These are phyloP conservation scores for Diaporthe eres DNA, from an alignment of 2,329 filamentous ascomycete genomes.

Conservation along the genomic window DNA sequence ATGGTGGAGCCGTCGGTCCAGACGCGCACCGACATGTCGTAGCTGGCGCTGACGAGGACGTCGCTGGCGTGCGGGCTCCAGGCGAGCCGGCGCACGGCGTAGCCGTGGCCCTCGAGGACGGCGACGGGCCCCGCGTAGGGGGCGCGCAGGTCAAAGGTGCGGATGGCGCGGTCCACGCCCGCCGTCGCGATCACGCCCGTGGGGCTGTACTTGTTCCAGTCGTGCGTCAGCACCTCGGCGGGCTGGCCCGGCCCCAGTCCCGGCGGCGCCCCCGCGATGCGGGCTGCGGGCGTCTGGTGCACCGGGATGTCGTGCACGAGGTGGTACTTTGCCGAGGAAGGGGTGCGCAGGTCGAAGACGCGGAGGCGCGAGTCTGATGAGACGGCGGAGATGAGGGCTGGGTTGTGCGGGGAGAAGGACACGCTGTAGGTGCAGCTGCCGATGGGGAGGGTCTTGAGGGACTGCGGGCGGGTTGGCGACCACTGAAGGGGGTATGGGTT, in stretches of 20 bases:
- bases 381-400: conserved; percentile 87
- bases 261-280: conserved; percentile 52
- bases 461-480: conserved; percentile 83
- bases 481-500: conserved; percentile 67
- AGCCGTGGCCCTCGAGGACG: conserved; percentile 87
- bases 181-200: conserved; percentile 83
- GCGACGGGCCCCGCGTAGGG: conserved; percentile 80
- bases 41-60: conserved; percentile 88
- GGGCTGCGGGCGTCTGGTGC: conserved; percentile 72
- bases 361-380: conserved; percentile 91
- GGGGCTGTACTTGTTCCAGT: conserved; percentile 98
- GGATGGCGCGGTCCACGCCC: conserved; percentile 88
- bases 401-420: conserved; percentile 90
- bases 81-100: conserved; percentile 86
- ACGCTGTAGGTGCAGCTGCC: conserved; percentile 95
- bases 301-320: conserved; percentile 87
- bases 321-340: conserved; percentile 88
- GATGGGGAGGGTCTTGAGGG: conserved; percentile 87
- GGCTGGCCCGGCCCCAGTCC: conserved; percentile 66
- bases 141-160: conserved; percentile 91
- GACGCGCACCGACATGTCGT: conserved; percentile 97
- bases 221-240: conserved; percentile 90
- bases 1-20: conserved; percentile 82
- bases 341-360: conserved; percentile 92
- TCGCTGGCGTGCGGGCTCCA: conserved; percentile 97